These are phyloP conservation scores for Aspergillus viridinutans DNA, from an alignment of 2,329 filamentous ascomycete genomes.

Conservation along the genomic window DNA sequence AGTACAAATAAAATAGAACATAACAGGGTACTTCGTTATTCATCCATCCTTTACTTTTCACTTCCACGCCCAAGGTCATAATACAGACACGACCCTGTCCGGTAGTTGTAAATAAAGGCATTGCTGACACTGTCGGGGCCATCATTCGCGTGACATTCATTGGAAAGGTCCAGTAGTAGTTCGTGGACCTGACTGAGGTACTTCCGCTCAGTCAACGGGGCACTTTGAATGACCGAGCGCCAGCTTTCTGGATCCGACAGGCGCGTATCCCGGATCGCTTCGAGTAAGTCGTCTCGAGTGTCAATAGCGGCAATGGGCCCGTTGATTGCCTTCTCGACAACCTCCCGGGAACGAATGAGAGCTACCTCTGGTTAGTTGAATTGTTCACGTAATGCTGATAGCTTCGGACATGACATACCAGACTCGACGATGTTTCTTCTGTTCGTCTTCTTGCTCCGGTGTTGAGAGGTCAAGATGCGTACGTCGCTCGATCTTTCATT, in stretches of 20 bases:
- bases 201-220: conserved; percentile 71
- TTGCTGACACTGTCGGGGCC: conserved; percentile 59
- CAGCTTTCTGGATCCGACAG: conserved; percentile 79
- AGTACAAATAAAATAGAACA: conserved; percentile 10
- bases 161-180: conserved; percentile 61
- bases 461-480: conserved; percentile 75
- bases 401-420: conserved; percentile 51
- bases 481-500: conserved; percentile 65
- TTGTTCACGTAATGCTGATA: neutral
- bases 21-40: conserved; percentile 11
- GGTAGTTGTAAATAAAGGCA: conserved; percentile 88
- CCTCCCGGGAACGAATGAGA: conserved; percentile 52
- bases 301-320: conserved; percentile 85
- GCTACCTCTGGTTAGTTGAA: conserved; percentile 32
- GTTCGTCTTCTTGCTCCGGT: conserved; percentile 87
- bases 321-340: conserved; percentile 67
- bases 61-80: conserved; percentile 63
- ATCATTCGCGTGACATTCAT: conserved; percentile 36
- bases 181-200: conserved; percentile 82
- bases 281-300: conserved; percentile 76
- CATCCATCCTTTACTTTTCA: conserved; percentile 7
- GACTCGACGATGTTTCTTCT: conserved; percentile 81
- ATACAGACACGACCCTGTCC: conserved; percentile 76
- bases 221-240: conserved; percentile 73
- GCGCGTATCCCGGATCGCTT: conserved; percentile 67